phyloP scores from a whole-genome alignment of 345 rosid species.

The Salix koriyanagi region DNA sequence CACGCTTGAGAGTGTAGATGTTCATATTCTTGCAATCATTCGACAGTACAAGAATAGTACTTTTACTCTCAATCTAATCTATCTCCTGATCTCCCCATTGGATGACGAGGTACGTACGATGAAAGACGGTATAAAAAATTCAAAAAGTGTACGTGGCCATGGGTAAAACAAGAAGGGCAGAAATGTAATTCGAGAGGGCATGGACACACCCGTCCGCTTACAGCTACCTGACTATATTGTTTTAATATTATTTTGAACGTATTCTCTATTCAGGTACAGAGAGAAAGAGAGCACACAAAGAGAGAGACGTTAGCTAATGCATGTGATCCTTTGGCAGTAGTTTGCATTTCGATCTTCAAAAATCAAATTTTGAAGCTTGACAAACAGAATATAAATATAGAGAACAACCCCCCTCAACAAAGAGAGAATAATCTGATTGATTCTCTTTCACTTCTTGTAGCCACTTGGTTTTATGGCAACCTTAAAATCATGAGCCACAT shows the following conservation, averaged over 20 bases:
- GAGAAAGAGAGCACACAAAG: not conserved
- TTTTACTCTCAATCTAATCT: not conserved
- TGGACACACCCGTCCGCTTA: not conserved
- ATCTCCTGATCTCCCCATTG: not conserved
- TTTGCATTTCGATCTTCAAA: conserved; percentile 26
- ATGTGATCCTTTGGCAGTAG: conserved; percentile 22
- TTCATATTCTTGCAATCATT: too few relatives aligned
- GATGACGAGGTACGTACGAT: not conserved
- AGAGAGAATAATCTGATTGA: not conserved
- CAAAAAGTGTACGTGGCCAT: not conserved
- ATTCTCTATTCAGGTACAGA: conserved; percentile 20
- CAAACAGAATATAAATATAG: conserved; percentile 13
- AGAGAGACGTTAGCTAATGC: conserved; percentile 50
- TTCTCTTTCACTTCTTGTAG: not conserved
- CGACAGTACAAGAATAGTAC: not conserved
- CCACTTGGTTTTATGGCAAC: not conserved
- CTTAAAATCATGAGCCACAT: conserved; percentile 12
- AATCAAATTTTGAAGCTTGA: conserved; percentile 32
- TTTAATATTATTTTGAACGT: conserved; percentile 48
- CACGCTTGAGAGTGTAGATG: not conserved
- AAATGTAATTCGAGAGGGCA: not conserved
- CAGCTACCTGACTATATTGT: not conserved
- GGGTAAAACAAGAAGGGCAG: not conserved
- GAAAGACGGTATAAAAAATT: not conserved
- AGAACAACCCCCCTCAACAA: not conserved